A percentile compares a stretch with the other conserved stretches of the same genome.
phyloP scores from a whole-genome alignment of 2,329 filamentous ascomycete genomes.

The Dendrostoma leiphaemia region DNA sequence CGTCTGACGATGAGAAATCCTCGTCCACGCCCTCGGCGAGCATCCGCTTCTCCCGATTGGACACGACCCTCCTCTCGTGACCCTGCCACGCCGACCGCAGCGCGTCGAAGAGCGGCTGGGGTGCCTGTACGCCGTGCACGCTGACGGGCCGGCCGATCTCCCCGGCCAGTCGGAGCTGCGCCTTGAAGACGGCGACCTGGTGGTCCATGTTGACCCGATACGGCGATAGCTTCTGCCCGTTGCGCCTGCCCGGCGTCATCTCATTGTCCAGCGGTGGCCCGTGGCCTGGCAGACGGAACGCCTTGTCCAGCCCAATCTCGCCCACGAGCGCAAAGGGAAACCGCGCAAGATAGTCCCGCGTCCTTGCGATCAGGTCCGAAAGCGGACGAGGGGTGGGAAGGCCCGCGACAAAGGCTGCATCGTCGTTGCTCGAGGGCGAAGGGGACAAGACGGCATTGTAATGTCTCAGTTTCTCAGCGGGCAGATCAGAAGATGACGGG shows the following conservation, averaged over 20 bases:
- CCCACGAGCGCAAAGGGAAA: slow-evolving; percentile 68
- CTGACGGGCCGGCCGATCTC: slow-evolving; percentile 64
- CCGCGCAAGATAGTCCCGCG: slow-evolving; percentile 50
- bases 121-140: slow-evolving; percentile 73
- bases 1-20: slow-evolving; percentile 36
- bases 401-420: slow-evolving; percentile 40
- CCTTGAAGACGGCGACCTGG: slow-evolving; percentile 63
- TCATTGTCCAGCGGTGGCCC: slow-evolving; percentile 42
- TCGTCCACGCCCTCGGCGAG: slow-evolving; percentile 45
- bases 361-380: slow-evolving; percentile 55
- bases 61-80: slow-evolving; percentile 60
- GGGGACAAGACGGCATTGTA: slow-evolving; percentile 66
- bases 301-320: slow-evolving; percentile 75
- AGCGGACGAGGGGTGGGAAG: slow-evolving; percentile 63
- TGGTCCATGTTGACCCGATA: slow-evolving; percentile 68
- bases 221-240: slow-evolving; percentile 65
- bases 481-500: slow-evolving; percentile 22
- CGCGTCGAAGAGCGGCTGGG: slow-evolving; percentile 66
- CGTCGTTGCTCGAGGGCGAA: slow-evolving; percentile 37
- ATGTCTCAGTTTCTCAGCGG: slow-evolving; percentile 50
- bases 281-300: slow-evolving; percentile 66
- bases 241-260: slow-evolving; percentile 67
- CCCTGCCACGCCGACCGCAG: slow-evolving; percentile 68
- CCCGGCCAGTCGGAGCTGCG: slow-evolving; percentile 70
- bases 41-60: slow-evolving; percentile 55